A percentile compares a stretch with the other conserved stretches of the same genome.
Conservation (phyloP, 768 basidiomycete genomes). For the Mycena leptocephala region DNA sequence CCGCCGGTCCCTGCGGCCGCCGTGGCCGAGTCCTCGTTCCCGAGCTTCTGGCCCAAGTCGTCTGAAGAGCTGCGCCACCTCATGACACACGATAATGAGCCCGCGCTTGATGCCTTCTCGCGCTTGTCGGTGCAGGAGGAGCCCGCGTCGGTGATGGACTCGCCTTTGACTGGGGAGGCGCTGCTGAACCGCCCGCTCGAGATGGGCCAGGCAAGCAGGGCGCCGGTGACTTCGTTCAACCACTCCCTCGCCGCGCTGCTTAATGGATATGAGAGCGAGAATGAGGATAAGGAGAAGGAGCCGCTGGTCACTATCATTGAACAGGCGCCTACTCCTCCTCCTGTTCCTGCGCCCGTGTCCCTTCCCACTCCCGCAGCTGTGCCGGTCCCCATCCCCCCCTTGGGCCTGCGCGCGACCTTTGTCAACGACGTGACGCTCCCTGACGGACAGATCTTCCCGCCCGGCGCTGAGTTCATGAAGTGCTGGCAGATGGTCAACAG, state of each 20-base stretch:
- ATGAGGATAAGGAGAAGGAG: conserved; percentile 22
- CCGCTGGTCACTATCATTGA: conserved; percentile 1
- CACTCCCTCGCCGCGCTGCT: conserved; percentile 52
- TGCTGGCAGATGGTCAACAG: conserved; percentile 85
- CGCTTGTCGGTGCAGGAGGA: conserved; percentile 31
- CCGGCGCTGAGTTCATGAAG: conserved; percentile 91
- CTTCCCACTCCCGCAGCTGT: conserved; percentile 17
- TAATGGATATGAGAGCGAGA: conserved; percentile 44
- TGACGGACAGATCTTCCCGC: conserved; percentile 84
- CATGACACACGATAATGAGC: conserved; percentile 35
- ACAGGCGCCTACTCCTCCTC: not conserved
- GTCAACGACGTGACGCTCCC: conserved; percentile 80
- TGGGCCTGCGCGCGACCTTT: conserved; percentile 67
- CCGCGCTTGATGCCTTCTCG: conserved; percentile 27
- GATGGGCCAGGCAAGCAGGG: conserved; percentile 28
- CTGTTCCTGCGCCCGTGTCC: conserved; percentile 4
- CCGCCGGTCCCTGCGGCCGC: conserved; percentile 4
- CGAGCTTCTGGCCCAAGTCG: conserved; percentile 53
- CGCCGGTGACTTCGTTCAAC: conserved; percentile 27
- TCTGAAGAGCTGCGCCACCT: conserved; percentile 56
- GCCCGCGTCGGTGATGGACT: conserved; percentile 38
- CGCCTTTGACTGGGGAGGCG: conserved; percentile 50
- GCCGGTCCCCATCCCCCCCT: conserved; percentile 17
- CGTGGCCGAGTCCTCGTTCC: conserved; percentile 38
- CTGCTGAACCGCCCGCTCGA: conserved; percentile 43